Evolutionary conservation across 306 rosid species (phyloP).

Genomic region (Betula pendula): DNA sequence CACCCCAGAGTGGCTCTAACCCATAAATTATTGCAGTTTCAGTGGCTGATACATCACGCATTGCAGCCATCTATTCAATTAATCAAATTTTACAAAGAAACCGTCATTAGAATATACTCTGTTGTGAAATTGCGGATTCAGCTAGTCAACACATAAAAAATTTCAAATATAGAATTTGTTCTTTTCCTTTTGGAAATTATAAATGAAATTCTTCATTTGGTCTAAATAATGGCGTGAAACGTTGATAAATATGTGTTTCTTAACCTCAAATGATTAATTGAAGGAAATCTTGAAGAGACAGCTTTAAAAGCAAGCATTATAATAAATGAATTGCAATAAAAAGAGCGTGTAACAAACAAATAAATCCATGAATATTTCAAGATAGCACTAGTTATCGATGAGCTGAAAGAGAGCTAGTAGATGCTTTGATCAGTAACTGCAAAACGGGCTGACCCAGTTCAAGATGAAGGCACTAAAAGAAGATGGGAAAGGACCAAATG

Average conservation of each 20-base stretch:
- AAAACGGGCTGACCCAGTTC: background rate
- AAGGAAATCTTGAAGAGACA: conserved; percentile 7
- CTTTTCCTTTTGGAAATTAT: background rate
- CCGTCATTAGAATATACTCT: background rate
- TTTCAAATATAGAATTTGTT: background rate
- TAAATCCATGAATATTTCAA: background rate
- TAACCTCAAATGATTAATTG: background rate
- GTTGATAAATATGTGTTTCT: background rate
- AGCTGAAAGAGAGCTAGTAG: background rate
- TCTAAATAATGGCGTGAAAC: background rate
- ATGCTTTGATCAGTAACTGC: background rate
- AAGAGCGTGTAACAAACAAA: background rate
- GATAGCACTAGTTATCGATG: background rate
- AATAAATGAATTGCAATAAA: background rate
- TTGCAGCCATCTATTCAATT: conserved; percentile 63
- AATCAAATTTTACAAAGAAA: too few relatives aligned
- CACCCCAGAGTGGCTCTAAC: conserved; percentile 86
- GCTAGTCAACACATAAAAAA: too few relatives aligned
- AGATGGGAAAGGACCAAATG: background rate
- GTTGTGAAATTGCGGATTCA: too few relatives aligned
- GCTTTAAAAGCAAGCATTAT: background rate
- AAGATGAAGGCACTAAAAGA: background rate
- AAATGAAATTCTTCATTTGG: background rate
- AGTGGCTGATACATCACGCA: conserved; percentile 74
- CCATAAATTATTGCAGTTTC: conserved; percentile 76